Base-by-base conservation (phyloP, 2,329 filamentous ascomycete species). In the Chrysoporthe austroafricana region DNA sequence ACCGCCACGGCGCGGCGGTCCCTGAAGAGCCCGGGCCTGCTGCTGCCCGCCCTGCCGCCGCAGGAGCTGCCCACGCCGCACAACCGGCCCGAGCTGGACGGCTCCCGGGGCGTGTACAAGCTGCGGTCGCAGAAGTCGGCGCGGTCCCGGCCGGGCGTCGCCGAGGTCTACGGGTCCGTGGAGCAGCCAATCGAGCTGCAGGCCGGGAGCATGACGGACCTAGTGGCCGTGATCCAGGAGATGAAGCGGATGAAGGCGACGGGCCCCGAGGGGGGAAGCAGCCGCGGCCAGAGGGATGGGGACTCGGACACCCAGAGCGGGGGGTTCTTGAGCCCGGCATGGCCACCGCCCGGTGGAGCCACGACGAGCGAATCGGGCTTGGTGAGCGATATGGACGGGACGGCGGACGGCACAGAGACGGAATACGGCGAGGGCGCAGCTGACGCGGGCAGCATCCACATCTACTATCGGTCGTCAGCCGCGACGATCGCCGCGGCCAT, bases 51-150 rank as follows among this genome's bases (percentile, higher is more conserved):
- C 11, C 60, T 59, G 16, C 62, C 67, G 36, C 59, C 64, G 4
- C 62, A 67, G 52, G 68, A 68, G 54, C 39, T 69, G 36, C 65
- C 65, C 18, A 67, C 68, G 18, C 68, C 63, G 7, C 66, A 65
- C 34, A 67, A 68, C 62, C 54, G 60, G 56, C 67, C 58, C 34
- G 64, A 66, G 48, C 9, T 69, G 42, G 64, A 61, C 14, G 67
- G 64, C 7, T 42, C 60, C 3, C 36, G 39, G 50, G 62, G 46
- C 32, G 59, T 34, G 60, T 36, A 43, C 26, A 63, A 50, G 42
- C 52, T 21, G 54, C 63, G 63, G 9, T 44, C 44, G 32, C 52
- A 48, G 18, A 64, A 64, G 18, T 36, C 42, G 43, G 18, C 39
- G 7, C 44, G 44, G 21, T 34, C 52, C 6, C 21, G 50, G 43